phyloP scores from a whole-genome alignment of 2,329 filamentous ascomycete genomes.

The Fusarium dlaminii region DNA sequence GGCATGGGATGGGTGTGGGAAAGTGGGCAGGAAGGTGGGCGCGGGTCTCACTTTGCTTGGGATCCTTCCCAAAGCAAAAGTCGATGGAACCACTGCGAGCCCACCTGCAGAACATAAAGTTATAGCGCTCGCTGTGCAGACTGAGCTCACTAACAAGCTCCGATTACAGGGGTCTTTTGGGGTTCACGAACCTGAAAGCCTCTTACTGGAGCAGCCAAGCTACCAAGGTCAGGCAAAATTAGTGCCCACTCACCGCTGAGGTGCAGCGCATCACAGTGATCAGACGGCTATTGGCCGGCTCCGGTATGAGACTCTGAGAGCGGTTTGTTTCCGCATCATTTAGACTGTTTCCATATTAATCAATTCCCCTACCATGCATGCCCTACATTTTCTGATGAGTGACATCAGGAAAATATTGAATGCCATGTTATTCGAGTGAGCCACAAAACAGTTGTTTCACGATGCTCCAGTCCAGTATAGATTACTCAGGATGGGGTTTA shows the following conservation, averaged over 20 bases:
- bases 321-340: slow-evolving; percentile 28
- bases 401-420: slow-evolving; percentile 19
- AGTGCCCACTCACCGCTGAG: slow-evolving; percentile 1
- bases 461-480: background rate
- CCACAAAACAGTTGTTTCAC: background rate
- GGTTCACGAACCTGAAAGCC: background rate
- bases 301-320: background rate
- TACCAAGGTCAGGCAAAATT: background rate
- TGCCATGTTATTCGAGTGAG: background rate
- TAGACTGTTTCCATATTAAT: slow-evolving; percentile 15
- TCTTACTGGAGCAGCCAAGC: background rate
- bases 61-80: slow-evolving; percentile 10
- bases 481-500: background rate
- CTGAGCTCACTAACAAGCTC: slow-evolving; percentile 5
- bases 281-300: slow-evolving; percentile 14
- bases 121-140: slow-evolving; percentile 3
- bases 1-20: slow-evolving; percentile 17
- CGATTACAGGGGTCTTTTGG: slow-evolving; percentile 18
- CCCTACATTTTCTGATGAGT: slow-evolving; percentile 16
- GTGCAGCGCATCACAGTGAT: background rate
- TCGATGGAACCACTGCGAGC: slow-evolving; percentile 12
- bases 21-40: slow-evolving; percentile 37
- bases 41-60: slow-evolving; percentile 25
- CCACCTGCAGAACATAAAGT: slow-evolving; percentile 13
- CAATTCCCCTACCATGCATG: slow-evolving; percentile 15